Evolutionary conservation across 2,329 filamentous ascomycete genomes (phyloP), one percentile per base, ranked within the genome.

Genomic region (Trichoderma simmonsii): DNA sequence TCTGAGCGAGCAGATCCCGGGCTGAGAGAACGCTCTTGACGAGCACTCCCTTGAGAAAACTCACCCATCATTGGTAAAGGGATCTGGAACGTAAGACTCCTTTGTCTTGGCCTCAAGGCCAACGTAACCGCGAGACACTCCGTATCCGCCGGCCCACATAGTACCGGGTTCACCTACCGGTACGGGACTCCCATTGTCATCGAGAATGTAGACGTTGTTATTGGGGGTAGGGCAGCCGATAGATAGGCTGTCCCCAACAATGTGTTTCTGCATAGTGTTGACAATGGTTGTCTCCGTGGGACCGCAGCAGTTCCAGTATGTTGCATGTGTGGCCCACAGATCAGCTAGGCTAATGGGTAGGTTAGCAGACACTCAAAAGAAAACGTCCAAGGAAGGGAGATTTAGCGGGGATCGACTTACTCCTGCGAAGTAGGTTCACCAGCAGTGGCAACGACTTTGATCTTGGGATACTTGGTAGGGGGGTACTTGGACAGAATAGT

Each of bases 281-380:
- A 90, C 83, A 65, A 90, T 88, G 1, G 86, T 89, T 15, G 87
- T 86, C 76, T 90, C 88, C 0, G 88, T 89, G 1, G 88, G 87
- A 2, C 88, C 88, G 75, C 87, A 90, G 74, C 86, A 85, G 78
- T 89, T 90, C 82, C 81, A 87, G 76, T 87, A 86, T 8, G 80
- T 83, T 30, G 81, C 82, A 68, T 83, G 78, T 3, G 82, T 79
- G 15, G 86, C 85, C 88, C 87, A 89, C 36, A 85, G 79, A 74
- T 89, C 87, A 6, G 87, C 87, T n/a, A 90, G 81, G 59, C 71
- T 73, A 18, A 61, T 26, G 14, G 14, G 64, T 21, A 36, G 3
- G 28, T 63, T 39, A 70, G 71, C 14, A 72, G 11, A 43, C 36
- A 69, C 11, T 28, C 28, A 0, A 36, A 28, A 61, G 32, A 36